Evolutionary conservation across 805 yeast species (phyloP).

Genomic region (Wickerhamomyces strasburgensis): DNA sequence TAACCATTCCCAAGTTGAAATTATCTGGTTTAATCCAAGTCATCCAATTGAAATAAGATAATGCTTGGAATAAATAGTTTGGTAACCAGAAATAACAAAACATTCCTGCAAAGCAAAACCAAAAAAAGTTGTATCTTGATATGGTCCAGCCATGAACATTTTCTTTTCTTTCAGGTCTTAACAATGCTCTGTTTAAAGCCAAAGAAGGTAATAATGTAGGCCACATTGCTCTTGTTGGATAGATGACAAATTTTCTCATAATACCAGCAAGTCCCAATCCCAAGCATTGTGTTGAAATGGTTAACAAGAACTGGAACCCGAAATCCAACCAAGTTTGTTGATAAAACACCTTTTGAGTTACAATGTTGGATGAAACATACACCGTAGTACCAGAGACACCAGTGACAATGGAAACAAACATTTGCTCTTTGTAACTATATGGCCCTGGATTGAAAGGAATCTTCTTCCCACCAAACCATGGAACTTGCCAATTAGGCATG

Average conservation of each 20-base stretch:
- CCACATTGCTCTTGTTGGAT: constrained; percentile 50
- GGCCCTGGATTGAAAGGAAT: constrained; percentile 54
- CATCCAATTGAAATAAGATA: constrained; percentile 48
- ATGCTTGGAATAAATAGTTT: constrained; percentile 35
- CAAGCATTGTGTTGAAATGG: constrained; percentile 51
- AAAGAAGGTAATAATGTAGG: constrained; percentile 44
- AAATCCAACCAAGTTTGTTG: constrained; percentile 30
- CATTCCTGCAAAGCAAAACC: constrained; percentile 28
- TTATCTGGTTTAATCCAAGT: constrained; percentile 53
- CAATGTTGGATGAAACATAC: constrained; percentile 35
- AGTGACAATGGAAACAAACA: constrained; percentile 48
- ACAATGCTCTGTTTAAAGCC: constrained; percentile 44
- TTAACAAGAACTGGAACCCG: constrained; percentile 48
- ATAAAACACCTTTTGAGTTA: constrained; percentile 27
- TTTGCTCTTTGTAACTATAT: constrained; percentile 60
- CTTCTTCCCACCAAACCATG: constrained; percentile 30
- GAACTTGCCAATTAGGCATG: constrained; percentile 43
- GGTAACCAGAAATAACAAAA: constrained; percentile 44
- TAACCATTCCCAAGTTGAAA: constrained; percentile 41
- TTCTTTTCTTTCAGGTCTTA: constrained; percentile 31
- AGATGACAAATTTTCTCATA: constrained; percentile 50
- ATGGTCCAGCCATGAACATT: constrained; percentile 31
- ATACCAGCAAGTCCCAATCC: constrained; percentile 67
- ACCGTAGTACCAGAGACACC: constrained; percentile 30
- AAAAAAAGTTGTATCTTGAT: constrained; percentile 31